Evolutionary conservation across 2,329 filamentous ascomycete genomes (phyloP).

Genomic region (Endothia cerciana): DNA sequence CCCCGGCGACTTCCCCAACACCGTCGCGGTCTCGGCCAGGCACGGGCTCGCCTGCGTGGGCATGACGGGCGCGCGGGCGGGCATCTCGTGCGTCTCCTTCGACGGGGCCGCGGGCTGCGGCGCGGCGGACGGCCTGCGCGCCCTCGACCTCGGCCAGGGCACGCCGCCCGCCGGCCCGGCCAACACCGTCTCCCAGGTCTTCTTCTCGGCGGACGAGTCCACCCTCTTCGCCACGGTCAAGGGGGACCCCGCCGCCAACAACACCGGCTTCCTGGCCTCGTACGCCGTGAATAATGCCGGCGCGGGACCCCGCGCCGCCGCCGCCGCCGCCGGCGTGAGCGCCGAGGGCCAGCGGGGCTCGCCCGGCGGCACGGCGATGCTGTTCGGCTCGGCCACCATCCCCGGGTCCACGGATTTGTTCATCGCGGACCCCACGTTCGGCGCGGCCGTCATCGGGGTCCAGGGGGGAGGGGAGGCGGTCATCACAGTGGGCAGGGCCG

Average conservation of each 20-base stretch:
- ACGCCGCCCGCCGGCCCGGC: slow-evolving; percentile 61
- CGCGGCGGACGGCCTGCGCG: slow-evolving; percentile 49
- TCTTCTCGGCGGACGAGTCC: slow-evolving; percentile 60
- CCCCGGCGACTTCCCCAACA: slow-evolving; percentile 57
- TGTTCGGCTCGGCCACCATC: slow-evolving; percentile 56
- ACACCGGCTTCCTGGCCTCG: slow-evolving; percentile 58
- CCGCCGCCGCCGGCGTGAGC: slow-evolving; percentile 28
- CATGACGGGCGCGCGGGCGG: slow-evolving; percentile 47
- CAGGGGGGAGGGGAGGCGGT: slow-evolving; percentile 43
- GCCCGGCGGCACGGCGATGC: slow-evolving; percentile 57
- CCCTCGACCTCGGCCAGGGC: slow-evolving; percentile 56
- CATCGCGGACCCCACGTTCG: slow-evolving; percentile 62
- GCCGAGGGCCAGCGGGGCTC: slow-evolving; percentile 43
- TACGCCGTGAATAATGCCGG: slow-evolving; percentile 46
- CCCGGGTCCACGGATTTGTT: slow-evolving; percentile 52
- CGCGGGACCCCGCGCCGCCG: too few relatives aligned
- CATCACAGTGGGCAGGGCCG: slow-evolving; percentile 37
- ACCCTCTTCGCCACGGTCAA: slow-evolving; percentile 62
- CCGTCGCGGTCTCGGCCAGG: slow-evolving; percentile 51
- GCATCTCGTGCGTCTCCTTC: slow-evolving; percentile 50
- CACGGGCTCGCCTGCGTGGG: slow-evolving; percentile 52
- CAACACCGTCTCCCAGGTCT: slow-evolving; percentile 63
- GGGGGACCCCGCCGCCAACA: slow-evolving; percentile 58
- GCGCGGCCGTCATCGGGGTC: slow-evolving; percentile 53
- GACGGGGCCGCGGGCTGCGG: slow-evolving; percentile 41